Evolutionary conservation across 345 rosid species (phyloP).

Genomic region (Populus nigra): DNA sequence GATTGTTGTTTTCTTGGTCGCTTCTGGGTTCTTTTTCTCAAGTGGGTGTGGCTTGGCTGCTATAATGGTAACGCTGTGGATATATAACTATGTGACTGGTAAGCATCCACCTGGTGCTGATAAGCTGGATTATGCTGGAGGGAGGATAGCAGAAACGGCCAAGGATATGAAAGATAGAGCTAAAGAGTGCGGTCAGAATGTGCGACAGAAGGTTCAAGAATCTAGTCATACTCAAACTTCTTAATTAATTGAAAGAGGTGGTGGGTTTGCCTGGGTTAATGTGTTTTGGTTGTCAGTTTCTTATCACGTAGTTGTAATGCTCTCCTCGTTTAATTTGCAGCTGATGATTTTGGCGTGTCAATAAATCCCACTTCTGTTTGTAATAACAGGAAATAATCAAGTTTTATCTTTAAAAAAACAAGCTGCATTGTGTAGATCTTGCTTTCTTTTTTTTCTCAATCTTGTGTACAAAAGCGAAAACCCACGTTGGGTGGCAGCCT

Average conservation of each 20-base stretch:
- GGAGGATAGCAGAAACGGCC: slow-evolving; percentile 33
- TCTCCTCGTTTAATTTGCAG: no score
- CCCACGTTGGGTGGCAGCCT: no score
- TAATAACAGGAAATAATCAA: no score
- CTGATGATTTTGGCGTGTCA: no score
- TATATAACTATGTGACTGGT: slow-evolving; percentile 55
- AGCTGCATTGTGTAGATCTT: background rate
- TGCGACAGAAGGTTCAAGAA: slow-evolving; percentile 47
- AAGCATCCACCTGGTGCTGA: slow-evolving; percentile 64
- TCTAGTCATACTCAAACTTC: slow-evolving; percentile 26
- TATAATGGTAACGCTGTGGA: slow-evolving; percentile 51
- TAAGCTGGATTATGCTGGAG: slow-evolving; percentile 48
- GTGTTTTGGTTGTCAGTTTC: background rate
- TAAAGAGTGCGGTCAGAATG: slow-evolving; percentile 51
- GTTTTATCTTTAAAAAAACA: no score
- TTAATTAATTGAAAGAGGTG: background rate
- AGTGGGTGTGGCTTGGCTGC: slow-evolving; percentile 62
- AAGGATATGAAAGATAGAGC: slow-evolving; percentile 49
- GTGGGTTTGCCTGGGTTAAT: background rate
- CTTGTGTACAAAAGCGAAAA: no score
- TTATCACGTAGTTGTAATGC: background rate
- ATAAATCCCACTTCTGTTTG: no score
- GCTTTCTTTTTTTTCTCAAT: no score
- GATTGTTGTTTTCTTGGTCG: slow-evolving; percentile 25
- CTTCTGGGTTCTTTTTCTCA: slow-evolving; percentile 48